Evolutionary conservation across 2,329 filamentous ascomycete species (phyloP).

Genomic region (Stemphylium lycopersici): DNA sequence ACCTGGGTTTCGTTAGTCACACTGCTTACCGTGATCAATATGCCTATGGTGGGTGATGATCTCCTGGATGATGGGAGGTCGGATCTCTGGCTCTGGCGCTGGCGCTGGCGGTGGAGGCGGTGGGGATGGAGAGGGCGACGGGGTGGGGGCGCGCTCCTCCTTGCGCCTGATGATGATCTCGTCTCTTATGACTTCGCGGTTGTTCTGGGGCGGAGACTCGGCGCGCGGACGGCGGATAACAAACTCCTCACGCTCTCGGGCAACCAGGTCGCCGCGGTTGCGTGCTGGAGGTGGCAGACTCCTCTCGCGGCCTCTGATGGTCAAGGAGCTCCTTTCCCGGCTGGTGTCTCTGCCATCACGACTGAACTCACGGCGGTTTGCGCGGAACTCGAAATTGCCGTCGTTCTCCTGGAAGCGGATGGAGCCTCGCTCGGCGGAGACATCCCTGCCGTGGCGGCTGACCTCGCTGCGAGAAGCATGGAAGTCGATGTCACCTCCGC

Average conservation of each 20-base stretch:
- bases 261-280: slow-evolving; percentile 45
- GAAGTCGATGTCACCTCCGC: slow-evolving; percentile 43
- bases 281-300: slow-evolving; percentile 47
- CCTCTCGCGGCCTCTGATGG: slow-evolving; percentile 43
- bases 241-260: slow-evolving; percentile 51
- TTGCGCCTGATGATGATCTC: slow-evolving; percentile 54
- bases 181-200: slow-evolving; percentile 46
- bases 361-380: slow-evolving; percentile 44
- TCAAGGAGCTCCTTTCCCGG: slow-evolving; percentile 44
- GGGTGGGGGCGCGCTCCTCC: slow-evolving; percentile 57
- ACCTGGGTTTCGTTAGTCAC: not conserved
- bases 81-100: slow-evolving; percentile 69
- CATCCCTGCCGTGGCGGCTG: slow-evolving; percentile 30
- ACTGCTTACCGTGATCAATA: slow-evolving; percentile 77
- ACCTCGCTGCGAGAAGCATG: slow-evolving; percentile 32
- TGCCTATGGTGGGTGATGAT: slow-evolving; percentile 88
- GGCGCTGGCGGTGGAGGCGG: slow-evolving; percentile 54
- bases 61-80: slow-evolving; percentile 83
- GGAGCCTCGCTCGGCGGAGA: slow-evolving; percentile 35
- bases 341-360: slow-evolving; percentile 42
- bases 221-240: slow-evolving; percentile 48
- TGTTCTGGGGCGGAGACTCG: slow-evolving; percentile 41
- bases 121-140: slow-evolving; percentile 58
- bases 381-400: slow-evolving; percentile 51
- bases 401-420: slow-evolving; percentile 42